Base-by-base conservation (phyloP, 257 asterid species). In the Forsythia suspensa region DNA sequence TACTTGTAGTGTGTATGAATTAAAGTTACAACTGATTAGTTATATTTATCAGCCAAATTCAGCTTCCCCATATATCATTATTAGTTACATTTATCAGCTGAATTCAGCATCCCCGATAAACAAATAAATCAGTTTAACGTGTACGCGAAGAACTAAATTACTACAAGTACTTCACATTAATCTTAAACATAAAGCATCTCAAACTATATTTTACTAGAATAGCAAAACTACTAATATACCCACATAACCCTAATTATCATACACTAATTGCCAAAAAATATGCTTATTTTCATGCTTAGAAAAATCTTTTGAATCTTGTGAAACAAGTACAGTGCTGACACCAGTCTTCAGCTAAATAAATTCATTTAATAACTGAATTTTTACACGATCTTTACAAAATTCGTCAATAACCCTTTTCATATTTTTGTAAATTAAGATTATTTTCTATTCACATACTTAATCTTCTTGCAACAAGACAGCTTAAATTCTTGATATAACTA, bases 331-430 rank as follows among this genome's bases (percentile, higher is more conserved):
- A 41, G 6, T 13, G n/a, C 44, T 21, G 37, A 42, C 34, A 41
- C 24, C 18, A 46, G 18, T 24, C 65, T 46, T 72, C 76, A 72
- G 65, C 65, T 21, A 72, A 24, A 72, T 20, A 11, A 72, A 72
- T 24, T 5, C 9, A 10, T 13, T 11, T 78, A 72, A 73, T 16
- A 55, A 52, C 57, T 48, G 57, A 80, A 77, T 2, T 24, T 63
- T 43, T 5, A 40, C 80, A 63, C 71, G 81, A 78, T 80, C 83
- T 41, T 16, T 18, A 57, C 57, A 67, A 74, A 71, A 63, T 24
- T 11, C 10, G 55, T 43, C 71, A 63, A 3, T 6, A 78, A 66
- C 65, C 46, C 8, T 55, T 38, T 20, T 44, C 20, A 71, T 75
- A 24, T 20, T 11, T 76, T 11, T 3, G 75, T 4, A 13, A 75